Evolutionary conservation across 2,329 filamentous ascomycete species (phyloP), one percentile per base, ranked within the genome.

Genomic region (Trichoderma sp.): DNA sequence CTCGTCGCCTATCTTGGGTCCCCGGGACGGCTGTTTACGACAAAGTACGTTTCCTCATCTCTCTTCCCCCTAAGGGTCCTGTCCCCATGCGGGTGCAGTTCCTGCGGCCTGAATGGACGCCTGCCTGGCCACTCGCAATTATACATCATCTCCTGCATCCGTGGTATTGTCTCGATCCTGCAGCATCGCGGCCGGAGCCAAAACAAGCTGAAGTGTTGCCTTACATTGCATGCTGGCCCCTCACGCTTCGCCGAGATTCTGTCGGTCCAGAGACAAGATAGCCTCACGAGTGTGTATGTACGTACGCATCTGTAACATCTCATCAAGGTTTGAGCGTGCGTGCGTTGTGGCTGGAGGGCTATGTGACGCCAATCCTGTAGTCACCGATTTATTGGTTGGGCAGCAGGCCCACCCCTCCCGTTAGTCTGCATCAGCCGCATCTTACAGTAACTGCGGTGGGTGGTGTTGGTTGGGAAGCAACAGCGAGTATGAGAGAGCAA

Each of bases 131-230:
- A n/a, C 27, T 24, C 38, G 68, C 59, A 24, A 38, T 50, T 33
- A 45, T 68, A n/a, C 59, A 63, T 72, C 68, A 63, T 72, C 68
- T 63, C 38, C 59, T 72, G 59, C 68, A 72, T 72, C 27, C 27
- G 16, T 53, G 27, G 21, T 60, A 3, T 35, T 35, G 68, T 72
- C 68, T 72, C 53, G 68, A 72, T 72, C 68, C 68, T 53, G 68
- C 68, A 35, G 59, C 35, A 72, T 63, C 67, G 68, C 68, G 50
- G 38, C 29, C 59, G 56, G 29, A 72, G 35, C 35, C 53, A 50
- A 27, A 72, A 35, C 12, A 50, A 62, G 27, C 62, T 24, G 59
- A 27, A 18, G 24, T 18, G n/a, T 33, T 33, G 41, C 29, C 41
- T 53, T 21, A 41, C 68, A 72, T 27, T 50, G 21, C 56, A 63